Base-by-base conservation (phyloP, 192 early-diverging fungal species). In the Coemansia sp. region DNA sequence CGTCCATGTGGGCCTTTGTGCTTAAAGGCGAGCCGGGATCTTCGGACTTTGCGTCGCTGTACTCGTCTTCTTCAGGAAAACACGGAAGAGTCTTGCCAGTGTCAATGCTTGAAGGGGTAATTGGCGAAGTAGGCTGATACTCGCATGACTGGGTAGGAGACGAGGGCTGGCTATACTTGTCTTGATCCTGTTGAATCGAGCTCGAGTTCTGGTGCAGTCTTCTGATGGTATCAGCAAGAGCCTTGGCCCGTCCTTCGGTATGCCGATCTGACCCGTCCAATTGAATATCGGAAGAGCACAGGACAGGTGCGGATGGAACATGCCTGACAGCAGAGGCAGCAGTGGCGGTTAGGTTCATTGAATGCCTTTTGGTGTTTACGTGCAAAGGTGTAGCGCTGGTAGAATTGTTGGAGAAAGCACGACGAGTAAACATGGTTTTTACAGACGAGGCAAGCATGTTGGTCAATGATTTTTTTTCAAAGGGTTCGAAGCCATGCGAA, bases 31-130 rank as follows among this genome's bases (percentile, higher is more conserved):
- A 41, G 39, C 39, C 43, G 33, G 62, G 7, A 12, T 56, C 59
- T 11, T 39, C 43, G 11, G 35, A 55, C 11, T 43, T 59, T 34
- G 43, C 3, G 5, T 63, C 35, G 17, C 70, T 67, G 45, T 73
- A 68, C 65, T 80, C 78, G 34, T 62, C 63, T 32, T 75, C 78
- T 57, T 81, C 74, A 36, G 73, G 73, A 20, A 72, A 81, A 56
- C 67, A 81, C 4, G 79, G 71, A 51, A 81, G 56, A 2, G 79
- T 81, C 41, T 70, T 70, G 28, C 74, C 73, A 15, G 79, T 76
- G 67, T 58, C 53, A 22, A 76, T 72, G 57, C 79, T 81, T 3
- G 79, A 81, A 17, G 79, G 79, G 4, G 79, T 73, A 8, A 72
- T 51, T 2, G 79, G 79, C 8, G 69, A 61, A 61, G 22, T 28